Evolutionary conservation across 2,329 filamentous ascomycete species (phyloP).

Genomic region (Penicillium vulpinum): DNA sequence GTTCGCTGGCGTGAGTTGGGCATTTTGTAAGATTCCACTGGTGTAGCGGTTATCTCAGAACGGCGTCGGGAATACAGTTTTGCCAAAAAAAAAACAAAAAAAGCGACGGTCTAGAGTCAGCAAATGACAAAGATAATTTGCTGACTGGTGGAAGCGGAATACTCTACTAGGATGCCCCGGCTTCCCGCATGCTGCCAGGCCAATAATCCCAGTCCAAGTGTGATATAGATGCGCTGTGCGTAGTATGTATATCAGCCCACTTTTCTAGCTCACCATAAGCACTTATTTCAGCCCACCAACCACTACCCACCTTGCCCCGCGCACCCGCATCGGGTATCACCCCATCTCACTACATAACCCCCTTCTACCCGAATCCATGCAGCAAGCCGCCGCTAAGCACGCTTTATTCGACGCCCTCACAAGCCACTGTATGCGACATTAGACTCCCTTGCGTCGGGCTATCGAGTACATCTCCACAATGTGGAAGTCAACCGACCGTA

Average conservation of each 20-base stretch:
- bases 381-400: constrained; percentile 4
- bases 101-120: not conserved
- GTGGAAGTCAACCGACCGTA: not conserved
- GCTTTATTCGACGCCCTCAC: not conserved
- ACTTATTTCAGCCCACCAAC: not conserved
- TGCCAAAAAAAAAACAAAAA: too few species aligned
- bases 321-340: not conserved
- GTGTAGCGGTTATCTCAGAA: not conserved
- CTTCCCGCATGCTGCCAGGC: not conserved
- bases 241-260: not conserved
- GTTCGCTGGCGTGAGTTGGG: not conserved
- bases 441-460: not conserved
- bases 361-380: not conserved
- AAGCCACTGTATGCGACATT: not conserved
- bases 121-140: too few species aligned
- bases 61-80: not conserved
- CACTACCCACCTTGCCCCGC: not conserved
- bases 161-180: not conserved
- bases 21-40: not conserved
- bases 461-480: not conserved
- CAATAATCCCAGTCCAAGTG: not conserved
- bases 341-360: not conserved
- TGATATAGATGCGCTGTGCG: not conserved
- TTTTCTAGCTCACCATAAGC: not conserved
- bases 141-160: not conserved